phyloP scores from a whole-genome alignment of 768 basidiomycete genomes.

The Pholiota molesta region DNA sequence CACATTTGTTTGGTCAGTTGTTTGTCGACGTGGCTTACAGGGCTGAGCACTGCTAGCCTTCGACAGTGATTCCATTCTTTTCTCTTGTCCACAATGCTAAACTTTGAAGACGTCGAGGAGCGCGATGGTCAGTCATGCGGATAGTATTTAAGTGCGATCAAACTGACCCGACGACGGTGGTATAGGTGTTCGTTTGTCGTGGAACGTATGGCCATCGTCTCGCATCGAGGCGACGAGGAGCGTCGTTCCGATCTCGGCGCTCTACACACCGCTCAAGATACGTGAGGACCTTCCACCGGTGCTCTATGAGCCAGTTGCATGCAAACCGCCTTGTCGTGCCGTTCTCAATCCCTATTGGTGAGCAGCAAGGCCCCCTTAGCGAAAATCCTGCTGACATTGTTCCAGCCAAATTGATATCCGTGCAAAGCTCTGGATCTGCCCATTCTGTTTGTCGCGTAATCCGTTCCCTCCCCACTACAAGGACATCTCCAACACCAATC shows the following conservation, averaged over 20 bases:
- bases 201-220: conserved; percentile 99
- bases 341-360: conserved; percentile 98
- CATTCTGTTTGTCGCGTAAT: conserved; percentile 96
- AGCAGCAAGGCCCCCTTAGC: conserved; percentile 23
- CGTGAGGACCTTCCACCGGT: conserved; percentile 95
- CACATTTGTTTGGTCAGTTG: conserved; percentile 29
- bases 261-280: conserved; percentile 94
- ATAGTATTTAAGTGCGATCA: neutral
- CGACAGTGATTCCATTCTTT: conserved; percentile 42
- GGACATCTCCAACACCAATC: conserved; percentile 95
- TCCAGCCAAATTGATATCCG: conserved; percentile 96
- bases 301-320: conserved; percentile 97
- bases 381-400: conserved; percentile 10
- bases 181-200: conserved; percentile 89
- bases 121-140: conserved; percentile 71
- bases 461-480: conserved; percentile 99
- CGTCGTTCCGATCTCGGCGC: conserved; percentile 96
- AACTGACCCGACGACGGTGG: neutral
- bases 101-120: conserved; percentile 97
- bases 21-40: conserved; percentile 36
- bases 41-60: conserved; percentile 27
- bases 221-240: conserved; percentile 98
- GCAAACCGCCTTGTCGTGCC: conserved; percentile 96
- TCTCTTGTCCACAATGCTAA: conserved; percentile 54
- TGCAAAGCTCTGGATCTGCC: conserved; percentile 99